phyloP scores from a whole-genome alignment of 306 rosid species.

The Corylus americana region DNA sequence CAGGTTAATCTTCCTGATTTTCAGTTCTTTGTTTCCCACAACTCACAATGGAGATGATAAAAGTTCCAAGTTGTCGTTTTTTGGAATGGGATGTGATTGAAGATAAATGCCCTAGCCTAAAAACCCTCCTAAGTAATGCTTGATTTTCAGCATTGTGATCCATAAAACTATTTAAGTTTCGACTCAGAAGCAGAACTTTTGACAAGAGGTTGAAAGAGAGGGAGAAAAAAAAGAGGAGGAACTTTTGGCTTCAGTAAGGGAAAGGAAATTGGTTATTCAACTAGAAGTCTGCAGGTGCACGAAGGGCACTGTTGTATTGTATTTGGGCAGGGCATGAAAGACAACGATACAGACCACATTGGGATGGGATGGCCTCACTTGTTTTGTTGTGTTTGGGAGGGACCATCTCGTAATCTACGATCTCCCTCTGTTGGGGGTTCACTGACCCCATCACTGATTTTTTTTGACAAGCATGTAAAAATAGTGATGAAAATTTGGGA shows the following conservation, averaged over 20 bases:
- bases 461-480: background rate
- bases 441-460: background rate
- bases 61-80: background rate
- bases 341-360: background rate
- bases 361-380: conserved; percentile 11
- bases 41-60: conserved; percentile 36
- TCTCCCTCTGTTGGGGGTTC: background rate
- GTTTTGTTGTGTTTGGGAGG: conserved; percentile 6
- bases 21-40: conserved; percentile 38
- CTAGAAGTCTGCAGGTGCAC: conserved; percentile 3
- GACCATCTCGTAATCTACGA: conserved; percentile 7
- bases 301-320: conserved; percentile 18
- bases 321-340: conserved; percentile 15
- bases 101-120: conserved; percentile 16
- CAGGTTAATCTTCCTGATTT: conserved; percentile 54
- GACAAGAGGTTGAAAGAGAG: background rate
- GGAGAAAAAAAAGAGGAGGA: background rate
- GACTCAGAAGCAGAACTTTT: conserved; percentile 18
- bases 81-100: conserved; percentile 14
- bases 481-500: conserved; percentile 7
- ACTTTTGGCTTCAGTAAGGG: conserved; percentile 12
- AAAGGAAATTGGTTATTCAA: conserved; percentile 15
- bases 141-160: conserved; percentile 21
- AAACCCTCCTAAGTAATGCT: conserved; percentile 22
- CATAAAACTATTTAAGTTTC: conserved; percentile 21